A percentile compares a stretch with the other conserved stretches of the same genome.
Conservation (phyloP, 2,329 filamentous ascomycete genomes). For the Penicillium hesseltinei region DNA sequence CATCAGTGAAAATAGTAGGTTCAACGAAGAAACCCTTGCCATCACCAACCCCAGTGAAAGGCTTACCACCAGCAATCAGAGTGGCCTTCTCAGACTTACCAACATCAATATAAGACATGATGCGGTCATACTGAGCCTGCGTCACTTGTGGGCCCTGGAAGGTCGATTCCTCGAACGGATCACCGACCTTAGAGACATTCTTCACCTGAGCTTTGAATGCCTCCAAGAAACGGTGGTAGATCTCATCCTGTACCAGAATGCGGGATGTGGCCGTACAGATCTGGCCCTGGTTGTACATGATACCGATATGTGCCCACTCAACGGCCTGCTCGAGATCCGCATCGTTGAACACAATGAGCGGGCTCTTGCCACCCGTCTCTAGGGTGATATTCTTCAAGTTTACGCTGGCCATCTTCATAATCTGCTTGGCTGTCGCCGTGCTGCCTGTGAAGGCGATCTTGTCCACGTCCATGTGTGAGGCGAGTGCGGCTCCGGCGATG, state of each 20-base stretch:
- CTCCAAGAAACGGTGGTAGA: slow-evolving; percentile 23
- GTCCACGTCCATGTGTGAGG: slow-evolving; percentile 34
- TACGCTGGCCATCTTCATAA: slow-evolving; percentile 38
- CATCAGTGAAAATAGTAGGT: slow-evolving; percentile 35
- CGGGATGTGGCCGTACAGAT: slow-evolving; percentile 38
- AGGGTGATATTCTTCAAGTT: slow-evolving; percentile 39
- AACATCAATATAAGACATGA: slow-evolving; percentile 26
- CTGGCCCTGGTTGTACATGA: slow-evolving; percentile 46
- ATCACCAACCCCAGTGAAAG: slow-evolving; percentile 29
- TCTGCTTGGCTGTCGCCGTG: slow-evolving; percentile 34
- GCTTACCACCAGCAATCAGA: slow-evolving; percentile 34
- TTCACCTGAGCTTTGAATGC: slow-evolving; percentile 27
- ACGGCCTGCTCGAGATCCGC: slow-evolving; percentile 67
- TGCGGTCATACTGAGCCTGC: slow-evolving; percentile 27
- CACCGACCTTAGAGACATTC: slow-evolving; percentile 30
- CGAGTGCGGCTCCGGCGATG: slow-evolving; percentile 32
- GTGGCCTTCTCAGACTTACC: slow-evolving; percentile 40
- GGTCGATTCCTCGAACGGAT: slow-evolving; percentile 36
- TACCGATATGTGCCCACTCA: slow-evolving; percentile 63
- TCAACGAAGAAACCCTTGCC: slow-evolving; percentile 30
- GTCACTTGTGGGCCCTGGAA: slow-evolving; percentile 30
- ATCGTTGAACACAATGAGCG: slow-evolving; percentile 63
- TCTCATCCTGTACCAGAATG: slow-evolving; percentile 26
- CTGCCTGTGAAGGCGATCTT: slow-evolving; percentile 39
- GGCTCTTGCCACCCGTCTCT: slow-evolving; percentile 62